A percentile compares a stretch with the other conserved stretches of the same genome.
These are phyloP conservation scores for Alternaria arbusti DNA, from an alignment of 2,329 filamentous ascomycete species.

Conservation along the genomic window DNA sequence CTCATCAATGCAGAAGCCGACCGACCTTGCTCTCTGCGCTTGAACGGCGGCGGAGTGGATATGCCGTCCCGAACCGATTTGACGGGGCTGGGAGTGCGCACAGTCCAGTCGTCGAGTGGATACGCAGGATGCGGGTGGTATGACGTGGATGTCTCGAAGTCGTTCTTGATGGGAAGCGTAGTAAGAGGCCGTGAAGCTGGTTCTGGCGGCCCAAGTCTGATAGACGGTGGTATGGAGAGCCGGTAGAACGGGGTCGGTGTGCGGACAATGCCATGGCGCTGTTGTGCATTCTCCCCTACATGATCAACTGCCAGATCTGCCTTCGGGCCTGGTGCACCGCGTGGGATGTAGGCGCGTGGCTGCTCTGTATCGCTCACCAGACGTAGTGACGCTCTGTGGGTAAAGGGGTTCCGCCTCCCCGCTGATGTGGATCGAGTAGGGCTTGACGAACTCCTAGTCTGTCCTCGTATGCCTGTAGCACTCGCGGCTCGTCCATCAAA, in stretches of 20 bases:
- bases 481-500: background rate
- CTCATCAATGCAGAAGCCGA: constrained; percentile 27
- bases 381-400: background rate
- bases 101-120: constrained; percentile 33
- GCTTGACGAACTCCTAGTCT: background rate
- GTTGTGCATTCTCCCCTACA: background rate
- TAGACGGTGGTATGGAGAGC: constrained; percentile 34
- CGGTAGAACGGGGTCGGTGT: constrained; percentile 19
- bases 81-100: constrained; percentile 38
- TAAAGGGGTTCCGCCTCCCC: background rate
- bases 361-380: background rate
- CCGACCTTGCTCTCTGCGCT: constrained; percentile 15
- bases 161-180: constrained; percentile 25
- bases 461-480: background rate
- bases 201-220: constrained; percentile 24
- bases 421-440: background rate
- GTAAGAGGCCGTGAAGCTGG: constrained; percentile 15
- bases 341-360: constrained; percentile 18
- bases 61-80: constrained; percentile 28
- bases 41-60: constrained; percentile 26
- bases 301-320: background rate
- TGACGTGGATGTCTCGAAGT: constrained; percentile 16
- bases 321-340: constrained; percentile 11
- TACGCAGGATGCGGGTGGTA: constrained; percentile 35
- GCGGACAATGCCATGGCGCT: constrained; percentile 5